Evolutionary conservation across 768 basidiomycete species (phyloP).

Genomic region (Tephrocybe sp.): DNA sequence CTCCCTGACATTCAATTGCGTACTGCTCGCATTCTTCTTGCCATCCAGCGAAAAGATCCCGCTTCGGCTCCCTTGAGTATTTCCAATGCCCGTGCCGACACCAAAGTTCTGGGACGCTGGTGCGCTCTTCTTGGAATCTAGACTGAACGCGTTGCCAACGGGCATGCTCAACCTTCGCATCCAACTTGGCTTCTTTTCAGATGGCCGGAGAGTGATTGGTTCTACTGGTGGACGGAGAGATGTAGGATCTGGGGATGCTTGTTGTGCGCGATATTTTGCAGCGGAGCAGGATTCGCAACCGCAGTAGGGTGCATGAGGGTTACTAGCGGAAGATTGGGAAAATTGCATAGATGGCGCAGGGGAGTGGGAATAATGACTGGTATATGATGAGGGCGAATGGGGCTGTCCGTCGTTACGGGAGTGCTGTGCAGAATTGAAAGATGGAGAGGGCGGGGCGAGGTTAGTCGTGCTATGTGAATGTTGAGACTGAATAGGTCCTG

Average conservation of each 20-base stretch:
- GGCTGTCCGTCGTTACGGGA: slow-evolving; percentile 12
- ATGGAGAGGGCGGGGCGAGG: slow-evolving; percentile 33
- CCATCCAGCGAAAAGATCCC: slow-evolving; percentile 42
- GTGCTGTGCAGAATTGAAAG: slow-evolving; percentile 16
- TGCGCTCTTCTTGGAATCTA: slow-evolving; percentile 49
- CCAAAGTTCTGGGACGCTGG: slow-evolving; percentile 18
- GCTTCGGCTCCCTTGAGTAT: slow-evolving; percentile 17
- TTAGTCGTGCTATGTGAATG: slow-evolving; percentile 43
- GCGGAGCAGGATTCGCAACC: slow-evolving; percentile 66
- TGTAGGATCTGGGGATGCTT: slow-evolving; percentile 24
- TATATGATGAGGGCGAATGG: slow-evolving; percentile 14
- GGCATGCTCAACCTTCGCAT: slow-evolving; percentile 79
- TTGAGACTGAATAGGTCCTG: slow-evolving; percentile 13
- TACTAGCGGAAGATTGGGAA: slow-evolving; percentile 14
- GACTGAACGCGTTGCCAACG: slow-evolving; percentile 53
- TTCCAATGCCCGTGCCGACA: slow-evolving; percentile 8
- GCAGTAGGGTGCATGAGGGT: slow-evolving; percentile 59
- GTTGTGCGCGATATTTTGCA: slow-evolving; percentile 45
- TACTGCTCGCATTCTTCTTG: slow-evolving; percentile 49
- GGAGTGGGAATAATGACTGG: slow-evolving; percentile 21
- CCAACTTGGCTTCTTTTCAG: slow-evolving; percentile 61
- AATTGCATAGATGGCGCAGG: slow-evolving; percentile 28
- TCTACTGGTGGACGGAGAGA: slow-evolving; percentile 41
- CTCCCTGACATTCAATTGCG: slow-evolving; percentile 34
- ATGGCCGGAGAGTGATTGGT: slow-evolving; percentile 44